phyloP scores from a whole-genome alignment of 352 stramenopile species.

The Phytophthora cactorum region DNA sequence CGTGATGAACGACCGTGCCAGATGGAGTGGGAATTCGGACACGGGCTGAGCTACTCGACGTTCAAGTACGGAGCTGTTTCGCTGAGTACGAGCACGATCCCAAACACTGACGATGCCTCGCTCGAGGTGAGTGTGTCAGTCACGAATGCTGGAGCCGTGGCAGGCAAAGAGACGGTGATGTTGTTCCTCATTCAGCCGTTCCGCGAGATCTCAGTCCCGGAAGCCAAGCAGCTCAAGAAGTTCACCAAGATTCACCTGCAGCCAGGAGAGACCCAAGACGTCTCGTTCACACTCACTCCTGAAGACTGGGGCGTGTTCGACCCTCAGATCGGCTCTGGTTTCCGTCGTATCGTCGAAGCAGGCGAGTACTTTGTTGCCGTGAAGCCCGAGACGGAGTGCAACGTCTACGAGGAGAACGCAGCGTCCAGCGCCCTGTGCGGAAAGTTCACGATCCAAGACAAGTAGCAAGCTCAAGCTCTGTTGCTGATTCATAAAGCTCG shows the following conservation, averaged over 20 bases:
- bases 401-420: conserved; percentile 49
- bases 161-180: conserved; percentile 82
- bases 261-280: conserved; percentile 43
- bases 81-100: conserved; percentile 47
- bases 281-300: conserved; percentile 50
- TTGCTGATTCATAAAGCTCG: conserved; percentile 11
- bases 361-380: conserved; percentile 73
- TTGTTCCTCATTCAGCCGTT: conserved; percentile 80
- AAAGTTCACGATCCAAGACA: conserved; percentile 48
- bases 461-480: conserved; percentile 18
- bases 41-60: conserved; percentile 70
- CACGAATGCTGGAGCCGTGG: conserved; percentile 62
- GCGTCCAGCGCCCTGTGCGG: conserved; percentile 50
- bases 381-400: conserved; percentile 77
- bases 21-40: conserved; percentile 73
- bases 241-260: conserved; percentile 78
- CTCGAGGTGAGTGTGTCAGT: conserved; percentile 63
- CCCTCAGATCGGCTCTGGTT: conserved; percentile 63
- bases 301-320: conserved; percentile 68
- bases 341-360: conserved; percentile 57
- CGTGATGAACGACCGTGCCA: conserved; percentile 44
- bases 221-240: conserved; percentile 82
- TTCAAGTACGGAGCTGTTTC: conserved; percentile 60
- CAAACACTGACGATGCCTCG: conserved; percentile 22
- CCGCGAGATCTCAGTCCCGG: conserved; percentile 64